Evolutionary conservation across 352 stramenopile genomes (phyloP).

Genomic region (Hyaloperonospora arabidopsidis): DNA sequence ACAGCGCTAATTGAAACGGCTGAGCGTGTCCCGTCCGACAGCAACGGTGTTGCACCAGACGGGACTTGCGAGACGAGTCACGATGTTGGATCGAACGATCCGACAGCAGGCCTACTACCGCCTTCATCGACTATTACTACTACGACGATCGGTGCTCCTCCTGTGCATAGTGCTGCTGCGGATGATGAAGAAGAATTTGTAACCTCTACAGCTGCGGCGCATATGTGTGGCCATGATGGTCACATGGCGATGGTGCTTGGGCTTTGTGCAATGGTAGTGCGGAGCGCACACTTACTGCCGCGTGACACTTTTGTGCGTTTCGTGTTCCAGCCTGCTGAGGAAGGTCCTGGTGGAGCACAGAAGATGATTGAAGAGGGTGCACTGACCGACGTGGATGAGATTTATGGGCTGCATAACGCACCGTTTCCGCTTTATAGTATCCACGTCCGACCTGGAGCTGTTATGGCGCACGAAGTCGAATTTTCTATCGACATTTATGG

Average conservation of each 20-base stretch:
- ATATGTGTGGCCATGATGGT: conserved; percentile 94
- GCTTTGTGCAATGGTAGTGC: conserved; percentile 72
- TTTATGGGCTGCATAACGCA: conserved; percentile 91
- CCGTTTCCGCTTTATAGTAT: conserved; percentile 86
- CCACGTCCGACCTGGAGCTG: conserved; percentile 78
- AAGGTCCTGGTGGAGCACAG: conserved; percentile 84
- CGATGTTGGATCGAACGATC: conserved; percentile 20
- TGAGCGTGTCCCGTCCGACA: conserved; percentile 1
- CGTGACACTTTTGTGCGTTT: conserved; percentile 82
- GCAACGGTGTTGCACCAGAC: conserved; percentile 7
- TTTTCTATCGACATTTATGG: conserved; percentile 90
- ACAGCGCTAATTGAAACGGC: not conserved
- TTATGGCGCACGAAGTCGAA: conserved; percentile 89
- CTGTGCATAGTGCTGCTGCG: conserved; percentile 24
- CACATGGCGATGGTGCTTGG: conserved; percentile 93
- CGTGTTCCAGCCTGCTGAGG: conserved; percentile 95
- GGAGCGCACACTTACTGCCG: conserved; percentile 60
- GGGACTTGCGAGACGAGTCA: conserved; percentile 6
- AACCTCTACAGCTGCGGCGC: conserved; percentile 39
- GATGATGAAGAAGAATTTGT: conserved; percentile 31
- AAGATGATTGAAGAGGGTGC: conserved; percentile 91
- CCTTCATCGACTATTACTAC: conserved; percentile 21
- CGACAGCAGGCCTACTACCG: conserved; percentile 13
- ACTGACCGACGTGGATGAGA: conserved; percentile 76
- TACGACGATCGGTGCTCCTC: conserved; percentile 18